Percentiles rank a stretch among this genome's conserved stretches.
Evolutionary conservation across 345 rosid species (phyloP).

Genomic region (Euphorbia pulcherrima): DNA sequence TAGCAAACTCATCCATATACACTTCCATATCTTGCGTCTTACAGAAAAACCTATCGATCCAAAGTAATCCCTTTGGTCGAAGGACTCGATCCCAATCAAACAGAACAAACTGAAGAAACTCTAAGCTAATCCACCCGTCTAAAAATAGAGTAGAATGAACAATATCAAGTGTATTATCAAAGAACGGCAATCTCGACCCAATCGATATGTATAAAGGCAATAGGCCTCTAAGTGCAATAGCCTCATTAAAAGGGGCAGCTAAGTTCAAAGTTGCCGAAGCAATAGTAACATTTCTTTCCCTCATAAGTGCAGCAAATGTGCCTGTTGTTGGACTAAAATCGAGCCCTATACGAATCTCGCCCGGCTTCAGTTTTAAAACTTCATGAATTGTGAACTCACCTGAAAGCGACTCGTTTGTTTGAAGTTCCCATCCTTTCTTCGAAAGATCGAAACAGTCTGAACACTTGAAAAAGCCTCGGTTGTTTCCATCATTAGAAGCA

Average conservation of each 20-base stretch:
- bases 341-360: slow-evolving; percentile 34
- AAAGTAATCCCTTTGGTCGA: slow-evolving; percentile 44
- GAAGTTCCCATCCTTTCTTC: slow-evolving; percentile 38
- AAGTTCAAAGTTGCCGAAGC: slow-evolving; percentile 43
- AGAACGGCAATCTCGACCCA: slow-evolving; percentile 53
- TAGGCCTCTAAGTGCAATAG: slow-evolving; percentile 49
- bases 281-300: slow-evolving; percentile 40
- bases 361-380: slow-evolving; percentile 42
- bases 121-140: slow-evolving; percentile 49
- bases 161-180: slow-evolving; percentile 52
- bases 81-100: slow-evolving; percentile 51
- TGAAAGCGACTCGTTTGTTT: slow-evolving; percentile 26
- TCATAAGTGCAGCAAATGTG: slow-evolving; percentile 56
- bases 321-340: slow-evolving; percentile 54
- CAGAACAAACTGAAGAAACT: slow-evolving; percentile 42
- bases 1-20: slow-evolving; percentile 41
- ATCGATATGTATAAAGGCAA: slow-evolving; percentile 43
- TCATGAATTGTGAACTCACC: slow-evolving; percentile 53
- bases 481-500: slow-evolving; percentile 28
- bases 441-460: slow-evolving; percentile 48
- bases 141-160: slow-evolving; percentile 45
- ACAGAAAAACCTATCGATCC: slow-evolving; percentile 59
- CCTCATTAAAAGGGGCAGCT: slow-evolving; percentile 53
- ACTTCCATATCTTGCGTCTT: slow-evolving; percentile 35
- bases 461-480: slow-evolving; percentile 53